Percentiles rank a stretch among this genome's conserved stretches.
These are phyloP conservation scores for Melastoma candidum DNA, from an alignment of 441 rosid genomes.

Conservation along the genomic window DNA sequence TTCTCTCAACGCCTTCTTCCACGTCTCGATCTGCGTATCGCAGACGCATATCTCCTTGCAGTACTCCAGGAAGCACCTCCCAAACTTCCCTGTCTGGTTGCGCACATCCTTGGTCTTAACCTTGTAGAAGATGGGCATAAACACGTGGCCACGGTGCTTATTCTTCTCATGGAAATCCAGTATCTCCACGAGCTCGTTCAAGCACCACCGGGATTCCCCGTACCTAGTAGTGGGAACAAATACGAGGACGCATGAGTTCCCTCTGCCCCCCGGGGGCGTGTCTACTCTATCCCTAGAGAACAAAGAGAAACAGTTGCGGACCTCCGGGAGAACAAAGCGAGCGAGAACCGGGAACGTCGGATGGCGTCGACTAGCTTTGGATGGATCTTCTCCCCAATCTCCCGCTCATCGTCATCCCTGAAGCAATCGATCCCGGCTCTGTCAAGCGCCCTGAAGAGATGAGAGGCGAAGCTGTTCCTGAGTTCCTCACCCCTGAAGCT, in stretches of 20 bases:
- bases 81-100: not conserved
- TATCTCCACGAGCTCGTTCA: conserved; percentile 11
- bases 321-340: not conserved
- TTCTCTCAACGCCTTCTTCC: conserved; percentile 3
- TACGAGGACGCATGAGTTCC: too few species aligned
- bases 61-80: conserved; percentile 2
- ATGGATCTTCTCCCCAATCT: not conserved
- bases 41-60: not conserved
- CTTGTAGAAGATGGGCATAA: conserved; percentile 9
- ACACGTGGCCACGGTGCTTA: conserved; percentile 2
- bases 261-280: too few species aligned
- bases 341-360: conserved; percentile 1
- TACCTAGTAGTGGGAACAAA: conserved; percentile 8
- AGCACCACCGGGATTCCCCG: conserved; percentile 14
- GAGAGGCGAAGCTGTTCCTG: conserved; percentile 1
- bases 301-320: too few species aligned
- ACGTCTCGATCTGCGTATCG: not conserved
- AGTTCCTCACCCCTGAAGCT: conserved; percentile 6
- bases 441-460: not conserved
- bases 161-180: conserved; percentile 2
- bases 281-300: too few species aligned
- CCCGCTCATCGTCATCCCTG: not conserved
- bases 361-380: conserved; percentile 3
- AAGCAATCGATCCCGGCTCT: not conserved
- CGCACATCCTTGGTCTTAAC: not conserved